Conservation (phyloP, 75 land plant genomes). For the Ceratopteris richardii region DNA sequence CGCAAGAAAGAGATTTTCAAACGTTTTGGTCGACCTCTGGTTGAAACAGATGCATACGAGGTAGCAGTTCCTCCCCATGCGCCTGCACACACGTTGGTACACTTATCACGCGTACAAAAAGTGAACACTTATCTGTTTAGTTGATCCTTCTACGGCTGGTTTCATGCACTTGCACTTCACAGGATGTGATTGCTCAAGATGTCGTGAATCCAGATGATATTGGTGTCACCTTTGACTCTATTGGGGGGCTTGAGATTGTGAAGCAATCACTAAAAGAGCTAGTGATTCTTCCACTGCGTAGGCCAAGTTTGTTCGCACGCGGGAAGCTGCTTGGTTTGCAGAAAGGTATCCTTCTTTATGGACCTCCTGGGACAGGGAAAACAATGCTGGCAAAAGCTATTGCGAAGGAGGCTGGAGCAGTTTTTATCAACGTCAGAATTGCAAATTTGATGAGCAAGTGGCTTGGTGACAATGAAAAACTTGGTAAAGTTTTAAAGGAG, state of each 20-base stretch:
- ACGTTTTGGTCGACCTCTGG: slow-evolving; percentile 83
- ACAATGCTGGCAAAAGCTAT: slow-evolving; percentile 93
- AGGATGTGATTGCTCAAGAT: slow-evolving; percentile 99
- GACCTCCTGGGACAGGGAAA: slow-evolving; percentile 99
- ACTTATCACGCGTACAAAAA: too few relatives aligned
- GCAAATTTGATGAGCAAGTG: slow-evolving; percentile 98
- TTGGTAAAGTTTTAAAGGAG: slow-evolving; percentile 42
- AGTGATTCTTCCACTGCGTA: slow-evolving; percentile 77
- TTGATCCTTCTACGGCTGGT: too few relatives aligned
- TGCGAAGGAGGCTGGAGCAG: slow-evolving; percentile 77
- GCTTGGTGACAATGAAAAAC: slow-evolving; percentile 99
- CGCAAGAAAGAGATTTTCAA: slow-evolving; percentile 93
- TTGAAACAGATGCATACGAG: slow-evolving; percentile 86
- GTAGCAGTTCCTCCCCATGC: slow-evolving; percentile 15
- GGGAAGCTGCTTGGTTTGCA: slow-evolving; percentile 88
- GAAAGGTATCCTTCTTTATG: slow-evolving; percentile 87
- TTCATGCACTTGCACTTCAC: slow-evolving; percentile 5
- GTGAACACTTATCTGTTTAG: too few relatives aligned
- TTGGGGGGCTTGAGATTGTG: slow-evolving; percentile 84
- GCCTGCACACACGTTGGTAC: too few relatives aligned
- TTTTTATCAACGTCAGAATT: slow-evolving; percentile 89
- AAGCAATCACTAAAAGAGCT: slow-evolving; percentile 73
- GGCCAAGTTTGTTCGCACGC: slow-evolving; percentile 81
- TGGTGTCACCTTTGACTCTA: slow-evolving; percentile 81
- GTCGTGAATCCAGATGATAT: slow-evolving; percentile 93